phyloP scores from a whole-genome alignment of 495 filamentous ascomycete genomes.

The Penicillium simplicissimum region DNA sequence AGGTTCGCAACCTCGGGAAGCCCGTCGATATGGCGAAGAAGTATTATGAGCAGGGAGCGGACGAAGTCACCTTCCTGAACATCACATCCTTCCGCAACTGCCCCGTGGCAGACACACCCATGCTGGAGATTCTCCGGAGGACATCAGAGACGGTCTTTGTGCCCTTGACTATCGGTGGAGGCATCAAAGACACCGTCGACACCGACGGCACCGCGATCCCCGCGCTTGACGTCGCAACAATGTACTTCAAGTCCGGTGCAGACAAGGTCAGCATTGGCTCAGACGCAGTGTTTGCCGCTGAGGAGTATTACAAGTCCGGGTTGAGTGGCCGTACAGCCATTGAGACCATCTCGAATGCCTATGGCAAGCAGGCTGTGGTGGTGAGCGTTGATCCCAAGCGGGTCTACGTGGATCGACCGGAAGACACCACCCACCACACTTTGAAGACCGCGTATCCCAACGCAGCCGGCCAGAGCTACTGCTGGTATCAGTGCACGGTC shows the following conservation, averaged over 20 bases:
- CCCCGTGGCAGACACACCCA: slow-evolving; percentile 85
- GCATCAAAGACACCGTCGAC: slow-evolving; percentile 88
- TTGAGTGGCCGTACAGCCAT: slow-evolving; percentile 84
- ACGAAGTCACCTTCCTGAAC: slow-evolving; percentile 96
- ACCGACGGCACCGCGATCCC: slow-evolving; percentile 82
- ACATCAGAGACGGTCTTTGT: slow-evolving; percentile 94
- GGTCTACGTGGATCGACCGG: slow-evolving; percentile 73
- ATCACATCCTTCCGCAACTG: slow-evolving; percentile 97
- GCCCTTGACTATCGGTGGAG: slow-evolving; percentile 93
- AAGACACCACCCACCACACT: slow-evolving; percentile 76
- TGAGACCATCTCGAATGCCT: slow-evolving; percentile 88
- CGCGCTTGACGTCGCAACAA: slow-evolving; percentile 87
- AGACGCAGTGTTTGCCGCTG: slow-evolving; percentile 88
- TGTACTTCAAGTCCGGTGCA: slow-evolving; percentile 98
- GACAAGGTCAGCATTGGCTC: slow-evolving; percentile 98
- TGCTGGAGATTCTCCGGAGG: slow-evolving; percentile 87
- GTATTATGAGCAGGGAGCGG: slow-evolving; percentile 96
- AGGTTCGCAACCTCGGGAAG: slow-evolving; percentile 92
- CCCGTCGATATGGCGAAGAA: slow-evolving; percentile 90
- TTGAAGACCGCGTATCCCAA: slow-evolving; percentile 70
- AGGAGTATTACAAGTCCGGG: slow-evolving; percentile 75
- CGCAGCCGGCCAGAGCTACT: slow-evolving; percentile 74
- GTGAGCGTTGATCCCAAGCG: slow-evolving; percentile 93
- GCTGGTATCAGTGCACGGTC: slow-evolving; percentile 98
- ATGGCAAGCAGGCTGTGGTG: slow-evolving; percentile 96